phyloP scores from a whole-genome alignment of 768 basidiomycete genomes.

The Podaxis rugospora region DNA sequence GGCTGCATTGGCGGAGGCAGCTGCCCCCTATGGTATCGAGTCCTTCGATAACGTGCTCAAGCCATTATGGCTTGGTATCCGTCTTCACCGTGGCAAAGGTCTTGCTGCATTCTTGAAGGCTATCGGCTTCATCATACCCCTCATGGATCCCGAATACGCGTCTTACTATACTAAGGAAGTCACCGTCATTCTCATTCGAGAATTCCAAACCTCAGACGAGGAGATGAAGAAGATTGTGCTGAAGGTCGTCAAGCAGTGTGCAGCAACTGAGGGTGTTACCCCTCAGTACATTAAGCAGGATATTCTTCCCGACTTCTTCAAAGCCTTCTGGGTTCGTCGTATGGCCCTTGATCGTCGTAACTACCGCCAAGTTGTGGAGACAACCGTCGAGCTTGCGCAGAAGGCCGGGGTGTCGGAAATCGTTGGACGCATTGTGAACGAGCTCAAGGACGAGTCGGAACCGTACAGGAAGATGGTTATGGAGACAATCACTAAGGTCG shows the following conservation, averaged over 20 bases:
- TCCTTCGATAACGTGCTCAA: constrained; percentile 98
- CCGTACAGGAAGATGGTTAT: constrained; percentile 99
- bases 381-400: constrained; percentile 96
- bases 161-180: constrained; percentile 99
- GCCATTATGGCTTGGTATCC: constrained; percentile 90
- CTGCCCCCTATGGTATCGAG: constrained; percentile 98
- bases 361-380: constrained; percentile 96
- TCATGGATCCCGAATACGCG: constrained; percentile 99
- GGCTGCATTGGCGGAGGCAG: constrained; percentile 93
- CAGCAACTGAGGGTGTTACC: constrained; percentile 96
- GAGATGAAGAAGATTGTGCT: constrained; percentile 99
- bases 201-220: constrained; percentile 98
- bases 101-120: constrained; percentile 95
- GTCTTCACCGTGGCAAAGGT: constrained; percentile 92
- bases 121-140: constrained; percentile 98
- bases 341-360: constrained; percentile 98
- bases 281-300: constrained; percentile 95
- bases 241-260: constrained; percentile 98
- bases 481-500: constrained; percentile 98
- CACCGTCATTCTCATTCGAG: constrained; percentile 93
- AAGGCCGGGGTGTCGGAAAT: constrained; percentile 97
- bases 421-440: constrained; percentile 83
- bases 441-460: constrained; percentile 87
- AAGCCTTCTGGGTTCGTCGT: constrained; percentile 95
- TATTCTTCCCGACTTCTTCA: constrained; percentile 99